Percentiles rank a stretch among this genome's conserved stretches.
Evolutionary conservation across 179 eudicot genomes (phyloP).

Genomic region (Camellia oleifera): DNA sequence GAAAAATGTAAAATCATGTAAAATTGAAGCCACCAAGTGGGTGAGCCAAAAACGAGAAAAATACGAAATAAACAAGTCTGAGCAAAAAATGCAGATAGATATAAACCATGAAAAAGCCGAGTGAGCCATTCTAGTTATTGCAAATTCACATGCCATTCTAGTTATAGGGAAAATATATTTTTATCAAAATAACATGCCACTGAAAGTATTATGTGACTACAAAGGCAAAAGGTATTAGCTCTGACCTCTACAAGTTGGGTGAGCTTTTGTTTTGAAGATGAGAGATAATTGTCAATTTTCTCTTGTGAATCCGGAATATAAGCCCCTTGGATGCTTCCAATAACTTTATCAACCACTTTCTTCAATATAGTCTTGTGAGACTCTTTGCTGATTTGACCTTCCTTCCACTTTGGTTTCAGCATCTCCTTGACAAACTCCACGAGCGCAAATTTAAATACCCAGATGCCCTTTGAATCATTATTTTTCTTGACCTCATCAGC

Average conservation of each 20-base stretch:
- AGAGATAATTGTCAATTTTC: constrained; percentile 61
- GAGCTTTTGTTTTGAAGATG: constrained; percentile 58
- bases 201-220: no score
- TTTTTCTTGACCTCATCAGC: constrained; percentile 42
- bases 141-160: not conserved
- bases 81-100: not conserved
- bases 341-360: constrained; percentile 73
- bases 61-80: not conserved
- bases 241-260: constrained; percentile 78
- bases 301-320: constrained; percentile 66
- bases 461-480: constrained; percentile 50
- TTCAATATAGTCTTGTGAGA: constrained; percentile 65
- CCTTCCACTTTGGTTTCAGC: constrained; percentile 74
- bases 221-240: not conserved
- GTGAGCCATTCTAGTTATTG: not conserved
- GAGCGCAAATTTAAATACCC: constrained; percentile 64
- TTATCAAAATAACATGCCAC: not conserved
- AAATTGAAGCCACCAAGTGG: not conserved
- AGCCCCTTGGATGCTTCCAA: constrained; percentile 39
- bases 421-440: constrained; percentile 71
- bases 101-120: not conserved
- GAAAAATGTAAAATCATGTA: not conserved
- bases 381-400: constrained; percentile 62
- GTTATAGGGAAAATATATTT: not conserved
- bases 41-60: not conserved